Evolutionary conservation across 1,139 yeast genomes (phyloP), one percentile per base, ranked within the genome.

Genomic region (Zygoascus meyerae): DNA sequence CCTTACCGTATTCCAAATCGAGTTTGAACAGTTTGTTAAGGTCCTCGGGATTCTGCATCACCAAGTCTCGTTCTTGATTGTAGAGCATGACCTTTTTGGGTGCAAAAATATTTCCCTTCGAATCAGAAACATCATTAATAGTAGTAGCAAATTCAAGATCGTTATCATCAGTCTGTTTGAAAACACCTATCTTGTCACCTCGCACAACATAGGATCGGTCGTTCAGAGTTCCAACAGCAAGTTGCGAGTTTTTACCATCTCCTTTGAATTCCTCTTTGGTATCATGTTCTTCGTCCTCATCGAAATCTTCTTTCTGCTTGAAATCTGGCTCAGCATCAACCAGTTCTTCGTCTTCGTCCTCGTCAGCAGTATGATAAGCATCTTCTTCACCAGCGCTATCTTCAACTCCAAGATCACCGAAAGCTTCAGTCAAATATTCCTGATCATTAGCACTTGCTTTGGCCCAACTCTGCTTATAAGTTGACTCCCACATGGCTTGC

Each of bases 171-270:
- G 74, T 73, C 26, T 81, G 77, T 57, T 75, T 80, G 67, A 86
- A 86, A 5, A 89, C 90, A 17, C 96, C 96, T 47, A 89, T 71
- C 56, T 78, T 79, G 62, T 86, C 71, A 7, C 90, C 95, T 54
- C 95, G 77, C 0, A 84, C 81, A 29, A 89, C 92, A 62, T 75
- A 89, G 0, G 95, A 75, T 33, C 94, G 73, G 59, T 85, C 82
- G 54, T 80, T 81, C 46, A 76, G 75, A 52, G 70, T 77, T 1
- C 95, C 92, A 14, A 86, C 81, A 0, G 85, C 80, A 55, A 89
- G 71, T 29, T 78, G 79, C 45, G 79, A 74, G 61, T 85, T 85
- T 54, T 74, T 70, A 17, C 67, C 64, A 47, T 61, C 56, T 41
- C 62, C 59, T 30, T 57, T 46, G 54, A 63, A 66, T 42, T 56